A percentile compares a stretch with the other conserved stretches of the same genome.
These are phyloP conservation scores for Saturnispora dispora DNA, from an alignment of 805 yeast species.

Conservation along the genomic window DNA sequence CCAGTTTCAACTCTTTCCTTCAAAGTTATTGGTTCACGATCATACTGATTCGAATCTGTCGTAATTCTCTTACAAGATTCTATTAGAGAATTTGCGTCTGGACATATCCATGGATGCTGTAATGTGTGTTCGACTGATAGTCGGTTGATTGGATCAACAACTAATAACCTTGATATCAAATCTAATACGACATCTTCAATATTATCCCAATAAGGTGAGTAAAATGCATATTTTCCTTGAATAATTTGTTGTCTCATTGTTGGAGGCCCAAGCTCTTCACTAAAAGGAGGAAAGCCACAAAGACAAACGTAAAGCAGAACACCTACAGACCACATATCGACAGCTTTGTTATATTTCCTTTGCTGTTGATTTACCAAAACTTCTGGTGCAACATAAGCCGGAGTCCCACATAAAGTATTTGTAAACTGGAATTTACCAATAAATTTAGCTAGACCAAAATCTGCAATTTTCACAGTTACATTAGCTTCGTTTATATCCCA, in stretches of 20 bases:
- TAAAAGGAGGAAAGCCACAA: conserved; percentile 80
- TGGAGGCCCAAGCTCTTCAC: conserved; percentile 76
- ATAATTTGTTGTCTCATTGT: conserved; percentile 67
- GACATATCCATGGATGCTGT: conserved; percentile 37
- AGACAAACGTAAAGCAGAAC: conserved; percentile 69
- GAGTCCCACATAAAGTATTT: conserved; percentile 76
- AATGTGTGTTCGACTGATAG: conserved; percentile 32
- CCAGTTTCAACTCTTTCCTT: conserved; percentile 21
- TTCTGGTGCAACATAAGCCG: conserved; percentile 83
- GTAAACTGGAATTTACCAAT: conserved; percentile 69
- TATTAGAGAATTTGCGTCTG: background rate
- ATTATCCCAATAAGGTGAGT: conserved; percentile 72
- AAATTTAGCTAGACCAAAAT: conserved; percentile 65
- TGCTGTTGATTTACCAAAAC: conserved; percentile 44
- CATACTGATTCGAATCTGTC: conserved; percentile 15
- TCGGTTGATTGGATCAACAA: conserved; percentile 42
- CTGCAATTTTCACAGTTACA: conserved; percentile 66
- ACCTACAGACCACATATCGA: conserved; percentile 78
- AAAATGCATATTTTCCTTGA: conserved; percentile 60
- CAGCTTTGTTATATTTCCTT: conserved; percentile 56
- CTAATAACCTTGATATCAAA: conserved; percentile 50
- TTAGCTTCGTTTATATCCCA: conserved; percentile 55
- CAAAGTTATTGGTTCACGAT: conserved; percentile 21
- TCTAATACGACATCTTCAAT: conserved; percentile 59
- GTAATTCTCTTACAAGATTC: background rate